Conservation (phyloP, 345 rosid genomes). For the Syzygium oleosum region DNA sequence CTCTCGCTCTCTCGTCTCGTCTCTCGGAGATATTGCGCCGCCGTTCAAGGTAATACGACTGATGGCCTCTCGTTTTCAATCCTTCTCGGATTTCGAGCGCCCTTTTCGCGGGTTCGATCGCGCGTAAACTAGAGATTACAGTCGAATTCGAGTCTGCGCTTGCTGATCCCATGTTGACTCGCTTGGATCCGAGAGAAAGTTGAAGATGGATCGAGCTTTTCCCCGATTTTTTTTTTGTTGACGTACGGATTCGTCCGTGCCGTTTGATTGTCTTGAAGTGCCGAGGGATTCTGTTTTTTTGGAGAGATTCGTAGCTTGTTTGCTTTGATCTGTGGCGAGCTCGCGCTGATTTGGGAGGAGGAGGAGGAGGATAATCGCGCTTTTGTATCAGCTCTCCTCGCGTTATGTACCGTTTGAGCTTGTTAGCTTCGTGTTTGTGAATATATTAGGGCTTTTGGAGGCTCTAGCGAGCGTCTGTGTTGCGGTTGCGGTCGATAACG, state of each 20-base stretch:
- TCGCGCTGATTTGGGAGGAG: not conserved
- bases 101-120: not conserved
- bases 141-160: not conserved
- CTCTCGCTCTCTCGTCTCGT: too few relatives aligned
- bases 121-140: not conserved
- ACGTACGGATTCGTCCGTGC: not conserved
- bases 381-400: not conserved
- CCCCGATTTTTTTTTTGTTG: not conserved
- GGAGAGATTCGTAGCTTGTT: not conserved
- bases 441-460: not conserved
- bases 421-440: not conserved
- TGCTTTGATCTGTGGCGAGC: not conserved
- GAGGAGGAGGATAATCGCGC: not conserved
- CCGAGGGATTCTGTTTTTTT: not conserved
- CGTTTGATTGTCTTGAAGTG: not conserved
- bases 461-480: not conserved
- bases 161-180: not conserved
- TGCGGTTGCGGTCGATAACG: not conserved
- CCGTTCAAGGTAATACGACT: not conserved
- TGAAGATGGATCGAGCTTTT: not conserved
- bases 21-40: constrained; percentile 1
- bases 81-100: not conserved
- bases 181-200: not conserved
- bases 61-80: not conserved
- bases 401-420: not conserved